Evolutionary conservation across 257 asterid species (phyloP).

Genomic region (Avicennia marina): DNA sequence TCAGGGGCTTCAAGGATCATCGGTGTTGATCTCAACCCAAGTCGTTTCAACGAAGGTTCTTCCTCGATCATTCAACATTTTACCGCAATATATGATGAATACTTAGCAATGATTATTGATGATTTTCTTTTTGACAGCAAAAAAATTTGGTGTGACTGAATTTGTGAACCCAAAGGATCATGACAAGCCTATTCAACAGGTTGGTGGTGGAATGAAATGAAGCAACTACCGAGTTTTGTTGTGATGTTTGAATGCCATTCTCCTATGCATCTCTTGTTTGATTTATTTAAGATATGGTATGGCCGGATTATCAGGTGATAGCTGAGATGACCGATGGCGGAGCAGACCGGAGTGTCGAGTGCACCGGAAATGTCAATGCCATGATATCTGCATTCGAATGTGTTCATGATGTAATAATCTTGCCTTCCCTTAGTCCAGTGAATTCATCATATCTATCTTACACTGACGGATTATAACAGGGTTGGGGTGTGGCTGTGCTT

Average conservation of each 20-base stretch:
- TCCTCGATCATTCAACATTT: background rate
- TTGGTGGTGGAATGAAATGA: too few relatives aligned
- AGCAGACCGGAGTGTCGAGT: slow-evolving; percentile 77
- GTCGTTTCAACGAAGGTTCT: slow-evolving; percentile 32
- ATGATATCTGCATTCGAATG: slow-evolving; percentile 96
- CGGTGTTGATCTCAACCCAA: slow-evolving; percentile 64
- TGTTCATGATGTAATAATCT: slow-evolving; percentile 66
- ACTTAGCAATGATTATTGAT: too few relatives aligned
- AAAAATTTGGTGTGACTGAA: slow-evolving; percentile 70
- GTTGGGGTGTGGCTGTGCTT: slow-evolving; percentile 93
- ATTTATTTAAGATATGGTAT: slow-evolving; percentile 53
- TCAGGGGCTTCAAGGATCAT: slow-evolving; percentile 79
- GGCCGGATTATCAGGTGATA: slow-evolving; percentile 39
- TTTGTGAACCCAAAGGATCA: slow-evolving; percentile 80
- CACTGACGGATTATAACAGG: slow-evolving; percentile 31
- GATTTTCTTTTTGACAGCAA: slow-evolving; percentile 43
- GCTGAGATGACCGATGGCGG: slow-evolving; percentile 85
- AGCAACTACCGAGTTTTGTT: too few relatives aligned
- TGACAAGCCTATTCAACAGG: slow-evolving; percentile 73
- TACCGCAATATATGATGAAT: too few relatives aligned
- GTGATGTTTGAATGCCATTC: too few relatives aligned
- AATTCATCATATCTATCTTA: too few relatives aligned
- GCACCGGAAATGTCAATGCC: slow-evolving; percentile 71
- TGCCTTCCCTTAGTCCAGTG: background rate
- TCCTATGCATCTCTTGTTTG: too few relatives aligned